Base-by-base conservation (phyloP, 2,329 filamentous ascomycete species). In the Cladosporium cucumerinum region DNA sequence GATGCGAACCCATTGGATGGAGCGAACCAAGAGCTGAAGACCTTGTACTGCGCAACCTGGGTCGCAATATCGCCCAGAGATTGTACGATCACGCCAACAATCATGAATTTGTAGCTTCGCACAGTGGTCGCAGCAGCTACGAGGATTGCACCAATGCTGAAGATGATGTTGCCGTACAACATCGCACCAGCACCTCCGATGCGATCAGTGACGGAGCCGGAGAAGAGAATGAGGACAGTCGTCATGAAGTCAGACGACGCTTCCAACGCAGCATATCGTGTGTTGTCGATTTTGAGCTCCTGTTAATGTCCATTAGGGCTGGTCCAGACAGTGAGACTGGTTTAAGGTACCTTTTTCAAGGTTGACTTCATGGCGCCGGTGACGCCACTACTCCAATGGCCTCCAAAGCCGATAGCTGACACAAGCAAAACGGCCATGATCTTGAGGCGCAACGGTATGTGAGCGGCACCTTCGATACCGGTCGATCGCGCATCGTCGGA, bases 21-120 rank as follows among this genome's bases (percentile, higher is more conserved):
- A 0, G 86, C 80, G 66, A 88, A 88, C 86, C 86, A 88, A 0
- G 84, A 86, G 0, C 84, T 86, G 69, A 88, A 88, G 66, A 88
- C 82, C 66, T 87, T 87, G 72, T 88, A 88, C 71, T 88, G 85
- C 0, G 86, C 86, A 32, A 87, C 80, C 68, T 88, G 86, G 0
- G 86, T 88, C 0, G 86, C 84, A 23, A 87, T 86, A 66, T 88
- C 86, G n/a, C 86, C 86, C 0, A 88, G 74, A 0, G 85, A 81
- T 30, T 84, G 79, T 14, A 88, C 74, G 1, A 88, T 77, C 39
- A 81, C 75, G 1, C 85, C 86, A 18, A 79, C 80, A 43, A 88
- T 82, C 85, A 88, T 87, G 72, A 88, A 85, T 21, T 81, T 80
- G 74, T 84, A 88, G 34, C 79, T 84, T 5, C 85, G 83, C 2